Percentiles rank a stretch among this genome's conserved stretches.
Evolutionary conservation across 2,329 filamentous ascomycete genomes (phyloP).

Genomic region (Aspergillus unguis): DNA sequence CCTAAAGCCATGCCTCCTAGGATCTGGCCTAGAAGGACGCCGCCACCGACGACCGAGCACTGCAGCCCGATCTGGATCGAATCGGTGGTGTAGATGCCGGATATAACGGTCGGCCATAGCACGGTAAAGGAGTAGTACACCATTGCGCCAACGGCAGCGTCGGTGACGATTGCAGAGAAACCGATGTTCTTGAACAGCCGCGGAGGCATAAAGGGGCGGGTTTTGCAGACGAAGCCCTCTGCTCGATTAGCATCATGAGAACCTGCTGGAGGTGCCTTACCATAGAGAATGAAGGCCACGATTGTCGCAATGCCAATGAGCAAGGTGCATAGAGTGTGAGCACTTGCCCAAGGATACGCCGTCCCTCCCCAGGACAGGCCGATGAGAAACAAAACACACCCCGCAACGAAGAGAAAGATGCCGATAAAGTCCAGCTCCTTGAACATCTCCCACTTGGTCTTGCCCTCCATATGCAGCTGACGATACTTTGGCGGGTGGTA

Average conservation of each 20-base stretch:
- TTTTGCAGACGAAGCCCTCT: neutral
- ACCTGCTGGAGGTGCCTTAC: neutral
- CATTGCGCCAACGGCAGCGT: neutral
- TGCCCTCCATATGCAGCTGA: neutral
- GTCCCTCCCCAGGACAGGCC: conserved; percentile 3
- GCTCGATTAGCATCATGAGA: neutral
- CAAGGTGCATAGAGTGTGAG: neutral
- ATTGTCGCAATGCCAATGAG: neutral
- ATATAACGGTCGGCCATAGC: neutral
- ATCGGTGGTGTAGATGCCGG: neutral
- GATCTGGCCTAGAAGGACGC: neutral
- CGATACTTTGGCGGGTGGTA: neutral
- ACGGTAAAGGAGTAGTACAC: neutral
- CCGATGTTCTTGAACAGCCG: neutral
- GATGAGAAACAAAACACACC: neutral
- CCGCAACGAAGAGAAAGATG: neutral
- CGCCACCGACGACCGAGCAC: neutral
- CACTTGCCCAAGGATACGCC: neutral
- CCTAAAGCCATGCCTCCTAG: neutral
- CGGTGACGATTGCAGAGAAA: neutral
- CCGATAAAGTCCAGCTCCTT: neutral
- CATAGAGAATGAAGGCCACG: neutral
- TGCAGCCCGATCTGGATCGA: neutral
- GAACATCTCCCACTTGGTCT: neutral
- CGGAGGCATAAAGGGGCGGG: neutral